Evolutionary conservation across 352 stramenopile genomes (phyloP).

Genomic region (Elongisporangium prolatum): DNA sequence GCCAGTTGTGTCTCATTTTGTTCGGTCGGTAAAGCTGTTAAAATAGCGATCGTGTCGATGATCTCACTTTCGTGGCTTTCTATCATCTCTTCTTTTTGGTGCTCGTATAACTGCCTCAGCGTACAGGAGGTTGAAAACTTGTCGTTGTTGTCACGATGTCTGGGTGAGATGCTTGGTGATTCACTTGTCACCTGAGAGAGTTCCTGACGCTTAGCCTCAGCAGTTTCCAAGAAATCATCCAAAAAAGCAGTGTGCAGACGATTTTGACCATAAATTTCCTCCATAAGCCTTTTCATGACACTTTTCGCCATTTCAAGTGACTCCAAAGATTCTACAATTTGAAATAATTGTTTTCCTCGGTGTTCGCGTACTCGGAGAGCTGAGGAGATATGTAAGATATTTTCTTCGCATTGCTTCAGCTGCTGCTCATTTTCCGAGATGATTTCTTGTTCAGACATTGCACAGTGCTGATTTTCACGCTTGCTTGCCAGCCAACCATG

Average conservation of each 20-base stretch:
- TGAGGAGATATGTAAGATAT: slow-evolving; percentile 46
- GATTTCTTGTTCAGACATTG: slow-evolving; percentile 45
- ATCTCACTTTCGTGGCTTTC: slow-evolving; percentile 33
- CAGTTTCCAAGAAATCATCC: slow-evolving; percentile 16
- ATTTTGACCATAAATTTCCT: slow-evolving; percentile 49
- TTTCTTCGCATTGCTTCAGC: slow-evolving; percentile 51
- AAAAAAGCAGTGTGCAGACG: slow-evolving; percentile 29
- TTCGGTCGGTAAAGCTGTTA: slow-evolving; percentile 22
- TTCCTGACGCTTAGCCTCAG: slow-evolving; percentile 1
- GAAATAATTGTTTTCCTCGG: slow-evolving; percentile 1
- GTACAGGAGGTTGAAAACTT: neutral
- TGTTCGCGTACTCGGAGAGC: slow-evolving; percentile 21
- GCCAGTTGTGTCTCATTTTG: slow-evolving; percentile 10
- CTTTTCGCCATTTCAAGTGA: slow-evolving; percentile 38
- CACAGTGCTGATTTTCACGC: slow-evolving; percentile 6
- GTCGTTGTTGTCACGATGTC: neutral
- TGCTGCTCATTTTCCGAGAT: slow-evolving; percentile 47
- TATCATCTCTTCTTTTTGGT: slow-evolving; percentile 13
- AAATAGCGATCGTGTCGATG: slow-evolving; percentile 25
- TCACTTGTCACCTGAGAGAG: slow-evolving; percentile 4
- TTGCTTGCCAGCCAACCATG: slow-evolving; percentile 22
- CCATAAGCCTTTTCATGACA: slow-evolving; percentile 44
- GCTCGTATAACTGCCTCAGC: slow-evolving; percentile 1
- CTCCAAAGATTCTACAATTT: slow-evolving; percentile 38
- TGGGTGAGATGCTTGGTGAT: neutral